Evolutionary conservation across 2,329 filamentous ascomycete species (phyloP).

Genomic region (Apiospora pterosperma): DNA sequence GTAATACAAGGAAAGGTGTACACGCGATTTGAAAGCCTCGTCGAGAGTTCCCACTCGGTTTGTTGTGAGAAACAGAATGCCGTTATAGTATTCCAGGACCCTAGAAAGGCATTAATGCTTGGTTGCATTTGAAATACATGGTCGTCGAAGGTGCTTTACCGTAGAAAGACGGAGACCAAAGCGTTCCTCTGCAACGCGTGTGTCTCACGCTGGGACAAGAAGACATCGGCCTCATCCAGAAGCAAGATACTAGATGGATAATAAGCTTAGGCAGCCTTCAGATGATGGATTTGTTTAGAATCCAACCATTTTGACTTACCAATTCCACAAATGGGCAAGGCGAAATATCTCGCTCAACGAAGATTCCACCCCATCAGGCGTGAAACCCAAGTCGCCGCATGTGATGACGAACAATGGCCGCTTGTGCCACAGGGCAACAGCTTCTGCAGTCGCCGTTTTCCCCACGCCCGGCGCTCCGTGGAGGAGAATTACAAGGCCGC

Average conservation of each 20-base stretch:
- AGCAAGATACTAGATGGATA: neutral
- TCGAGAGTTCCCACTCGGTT: slow-evolving; percentile 24
- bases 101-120: neutral
- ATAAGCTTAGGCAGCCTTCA: neutral
- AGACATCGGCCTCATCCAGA: neutral
- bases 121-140: neutral
- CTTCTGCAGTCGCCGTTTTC: neutral
- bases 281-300: neutral
- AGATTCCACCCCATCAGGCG: neutral
- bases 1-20: slow-evolving; percentile 28
- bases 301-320: neutral
- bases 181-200: neutral
- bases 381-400: slow-evolving; percentile 5
- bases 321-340: slow-evolving; percentile 1
- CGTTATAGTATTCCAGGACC: slow-evolving; percentile 28
- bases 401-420: neutral
- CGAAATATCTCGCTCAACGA: neutral
- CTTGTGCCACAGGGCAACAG: neutral
- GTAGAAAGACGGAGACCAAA: neutral
- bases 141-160: neutral
- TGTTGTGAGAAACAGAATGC: slow-evolving; percentile 36
- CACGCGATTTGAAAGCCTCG: slow-evolving; percentile 20
- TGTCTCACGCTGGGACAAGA: neutral
- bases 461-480: neutral
- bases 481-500: neutral